Conservation (phyloP, 2,329 filamentous ascomycete genomes). For the Hypoxylon sp. region DNA sequence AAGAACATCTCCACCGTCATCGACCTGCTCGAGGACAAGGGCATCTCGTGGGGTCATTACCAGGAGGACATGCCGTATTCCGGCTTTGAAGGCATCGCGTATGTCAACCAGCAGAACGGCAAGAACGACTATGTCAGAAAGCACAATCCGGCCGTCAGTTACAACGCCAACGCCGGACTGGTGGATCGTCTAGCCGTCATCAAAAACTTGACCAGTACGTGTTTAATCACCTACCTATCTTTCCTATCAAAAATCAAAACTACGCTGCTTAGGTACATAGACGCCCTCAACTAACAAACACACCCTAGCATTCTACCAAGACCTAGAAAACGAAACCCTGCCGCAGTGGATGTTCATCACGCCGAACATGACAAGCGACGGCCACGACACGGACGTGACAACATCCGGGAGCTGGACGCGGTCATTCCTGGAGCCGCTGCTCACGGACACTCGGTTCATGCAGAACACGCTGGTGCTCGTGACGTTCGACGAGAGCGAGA, state of each 20-base stretch:
- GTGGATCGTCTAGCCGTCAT: conserved; percentile 70
- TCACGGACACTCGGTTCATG: conserved; percentile 76
- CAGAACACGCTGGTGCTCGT: conserved; percentile 77
- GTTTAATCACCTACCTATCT: not conserved
- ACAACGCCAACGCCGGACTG: conserved; percentile 68
- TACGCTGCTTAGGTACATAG: not conserved
- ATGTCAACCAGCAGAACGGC: conserved; percentile 70
- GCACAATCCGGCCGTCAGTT: conserved; percentile 75
- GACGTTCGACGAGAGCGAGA: conserved; percentile 82
- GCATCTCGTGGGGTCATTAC: conserved; percentile 76
- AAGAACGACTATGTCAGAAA: conserved; percentile 84
- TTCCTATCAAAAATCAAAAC: too few species aligned
- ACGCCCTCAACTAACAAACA: not conserved
- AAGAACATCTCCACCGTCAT: conserved; percentile 71
- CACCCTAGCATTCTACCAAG: conserved; percentile 65
- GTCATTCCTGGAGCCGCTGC: conserved; percentile 73
- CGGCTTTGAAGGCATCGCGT: conserved; percentile 73
- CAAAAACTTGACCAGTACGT: conserved; percentile 71
- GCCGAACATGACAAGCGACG: conserved; percentile 79
- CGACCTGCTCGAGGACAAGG: conserved; percentile 72
- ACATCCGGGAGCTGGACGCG: conserved; percentile 74
- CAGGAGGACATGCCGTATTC: conserved; percentile 80
- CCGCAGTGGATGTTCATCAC: conserved; percentile 79
- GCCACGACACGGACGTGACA: conserved; percentile 76
- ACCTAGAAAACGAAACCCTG: conserved; percentile 68